Evolutionary conservation across 768 basidiomycete species (phyloP).

Genomic region (Termitomyces heimii): DNA sequence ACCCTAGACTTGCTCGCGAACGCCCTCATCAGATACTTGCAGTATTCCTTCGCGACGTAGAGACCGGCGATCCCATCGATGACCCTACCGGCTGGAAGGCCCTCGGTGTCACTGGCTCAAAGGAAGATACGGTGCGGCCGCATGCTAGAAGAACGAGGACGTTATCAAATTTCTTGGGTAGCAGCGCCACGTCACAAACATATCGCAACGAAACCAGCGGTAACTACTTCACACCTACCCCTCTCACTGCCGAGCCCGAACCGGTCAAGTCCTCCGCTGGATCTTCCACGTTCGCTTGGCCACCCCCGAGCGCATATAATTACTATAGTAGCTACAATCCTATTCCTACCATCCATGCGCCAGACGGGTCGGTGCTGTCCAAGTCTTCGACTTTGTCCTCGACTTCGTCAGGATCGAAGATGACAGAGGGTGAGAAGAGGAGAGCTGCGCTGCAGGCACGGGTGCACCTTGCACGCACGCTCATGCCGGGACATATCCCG

Average conservation of each 20-base stretch:
- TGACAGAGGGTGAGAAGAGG: constrained; percentile 51
- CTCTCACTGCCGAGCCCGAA: constrained; percentile 19
- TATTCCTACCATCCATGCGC: too few species aligned
- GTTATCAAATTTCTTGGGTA: constrained; percentile 5
- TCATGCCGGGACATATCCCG: constrained; percentile 50
- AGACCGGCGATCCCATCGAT: constrained; percentile 35
- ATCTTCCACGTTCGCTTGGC: not conserved
- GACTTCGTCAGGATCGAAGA: not conserved
- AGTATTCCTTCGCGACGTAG: constrained; percentile 81
- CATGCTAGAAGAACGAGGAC: constrained; percentile 9
- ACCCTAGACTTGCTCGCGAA: constrained; percentile 53
- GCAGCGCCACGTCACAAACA: not conserved
- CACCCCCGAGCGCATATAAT: not conserved
- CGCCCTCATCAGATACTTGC: constrained; percentile 65
- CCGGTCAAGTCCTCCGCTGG: not conserved
- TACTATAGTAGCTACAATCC: not conserved
- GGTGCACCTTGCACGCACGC: constrained; percentile 54
- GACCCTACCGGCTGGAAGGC: constrained; percentile 59
- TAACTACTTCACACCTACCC: constrained; percentile 17
- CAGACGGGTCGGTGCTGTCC: constrained; percentile 3
- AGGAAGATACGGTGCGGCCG: constrained; percentile 7
- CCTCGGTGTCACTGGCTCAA: constrained; percentile 21
- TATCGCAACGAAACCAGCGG: not conserved
- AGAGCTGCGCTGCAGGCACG: constrained; percentile 55
- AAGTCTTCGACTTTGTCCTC: constrained; percentile 8